Conservation (phyloP, 2,329 filamentous ascomycete genomes). For the Colletotrichum neosansevieriae region DNA sequence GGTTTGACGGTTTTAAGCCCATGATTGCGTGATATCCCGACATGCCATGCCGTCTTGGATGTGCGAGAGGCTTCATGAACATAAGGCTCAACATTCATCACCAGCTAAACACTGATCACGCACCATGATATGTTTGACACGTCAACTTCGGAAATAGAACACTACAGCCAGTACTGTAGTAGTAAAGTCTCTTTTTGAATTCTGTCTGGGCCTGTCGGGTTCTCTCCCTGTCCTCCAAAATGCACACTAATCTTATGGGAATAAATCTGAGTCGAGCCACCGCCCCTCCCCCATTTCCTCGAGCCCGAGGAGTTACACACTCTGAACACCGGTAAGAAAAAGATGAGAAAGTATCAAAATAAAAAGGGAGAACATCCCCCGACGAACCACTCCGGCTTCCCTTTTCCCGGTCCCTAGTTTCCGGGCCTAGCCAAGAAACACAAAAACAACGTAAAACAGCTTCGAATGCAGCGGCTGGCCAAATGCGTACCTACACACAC, state of each 20-base stretch:
- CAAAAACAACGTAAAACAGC: constrained; percentile 10
- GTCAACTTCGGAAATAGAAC: too few relatives aligned
- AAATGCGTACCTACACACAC: constrained; percentile 13
- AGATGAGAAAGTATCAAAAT: neutral
- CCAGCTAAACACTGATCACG: too few relatives aligned
- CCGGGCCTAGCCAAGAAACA: constrained; percentile 6
- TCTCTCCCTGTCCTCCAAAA: neutral
- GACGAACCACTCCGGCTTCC: constrained; percentile 22
- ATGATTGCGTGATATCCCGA: too few relatives aligned
- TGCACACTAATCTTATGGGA: constrained; percentile 17
- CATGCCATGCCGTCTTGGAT: too few relatives aligned
- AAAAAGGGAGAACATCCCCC: neutral
- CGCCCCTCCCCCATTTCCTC: constrained; percentile 1
- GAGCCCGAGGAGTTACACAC: constrained; percentile 8
- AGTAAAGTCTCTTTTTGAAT: neutral
- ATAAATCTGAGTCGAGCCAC: constrained; percentile 22
- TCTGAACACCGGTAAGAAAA: constrained; percentile 29
- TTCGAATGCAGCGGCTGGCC: constrained; percentile 11
- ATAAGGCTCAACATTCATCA: too few relatives aligned
- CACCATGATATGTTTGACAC: too few relatives aligned
- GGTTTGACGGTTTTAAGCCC: too few relatives aligned
- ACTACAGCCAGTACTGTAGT: neutral
- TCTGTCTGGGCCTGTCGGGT: constrained; percentile 3
- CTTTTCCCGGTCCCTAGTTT: constrained; percentile 7
- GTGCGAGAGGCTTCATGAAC: too few relatives aligned